Conservation (phyloP, 2,329 filamentous ascomycete species). For the Leptographium radiaticola region DNA sequence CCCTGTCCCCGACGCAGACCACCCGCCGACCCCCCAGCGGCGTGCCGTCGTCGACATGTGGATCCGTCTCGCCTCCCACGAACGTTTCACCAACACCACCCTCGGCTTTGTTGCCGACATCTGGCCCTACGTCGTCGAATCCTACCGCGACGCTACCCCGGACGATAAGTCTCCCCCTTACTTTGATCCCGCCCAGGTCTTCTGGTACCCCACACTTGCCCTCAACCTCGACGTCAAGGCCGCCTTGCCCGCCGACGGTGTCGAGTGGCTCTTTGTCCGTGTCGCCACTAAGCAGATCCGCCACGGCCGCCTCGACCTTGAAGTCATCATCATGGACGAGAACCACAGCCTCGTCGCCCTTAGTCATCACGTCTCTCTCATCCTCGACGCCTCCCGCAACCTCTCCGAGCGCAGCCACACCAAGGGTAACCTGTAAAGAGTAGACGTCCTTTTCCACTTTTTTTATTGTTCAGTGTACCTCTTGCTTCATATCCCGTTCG, state of each 20-base stretch:
- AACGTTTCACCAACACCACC: slow-evolving; percentile 48
- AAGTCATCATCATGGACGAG: slow-evolving; percentile 54
- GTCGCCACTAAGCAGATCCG: slow-evolving; percentile 52
- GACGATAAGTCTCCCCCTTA: neutral
- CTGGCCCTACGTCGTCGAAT: slow-evolving; percentile 53
- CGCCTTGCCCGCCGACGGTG: slow-evolving; percentile 50
- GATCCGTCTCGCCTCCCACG: slow-evolving; percentile 46
- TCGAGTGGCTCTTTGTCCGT: slow-evolving; percentile 59
- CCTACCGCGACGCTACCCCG: slow-evolving; percentile 15
- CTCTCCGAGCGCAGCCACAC: slow-evolving; percentile 10
- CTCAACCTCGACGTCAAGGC: slow-evolving; percentile 71
- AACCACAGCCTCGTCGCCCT: slow-evolving; percentile 52
- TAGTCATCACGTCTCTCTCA: slow-evolving; percentile 54
- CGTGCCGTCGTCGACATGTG: slow-evolving; percentile 46
- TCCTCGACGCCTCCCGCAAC: slow-evolving; percentile 52
- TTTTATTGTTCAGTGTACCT: too few relatives aligned
- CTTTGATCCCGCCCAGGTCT: slow-evolving; percentile 13
- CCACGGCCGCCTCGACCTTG: slow-evolving; percentile 63
- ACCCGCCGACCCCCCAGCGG: neutral
- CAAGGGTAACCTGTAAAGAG: too few relatives aligned
- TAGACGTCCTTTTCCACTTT: too few relatives aligned
- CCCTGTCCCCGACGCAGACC: slow-evolving; percentile 4
- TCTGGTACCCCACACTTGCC: slow-evolving; percentile 66
- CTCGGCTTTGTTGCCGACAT: slow-evolving; percentile 57
- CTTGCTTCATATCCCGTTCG: too few relatives aligned